Conservation (phyloP, 225 moss, liverwort and hornwort species). For the Neckera pumila region DNA sequence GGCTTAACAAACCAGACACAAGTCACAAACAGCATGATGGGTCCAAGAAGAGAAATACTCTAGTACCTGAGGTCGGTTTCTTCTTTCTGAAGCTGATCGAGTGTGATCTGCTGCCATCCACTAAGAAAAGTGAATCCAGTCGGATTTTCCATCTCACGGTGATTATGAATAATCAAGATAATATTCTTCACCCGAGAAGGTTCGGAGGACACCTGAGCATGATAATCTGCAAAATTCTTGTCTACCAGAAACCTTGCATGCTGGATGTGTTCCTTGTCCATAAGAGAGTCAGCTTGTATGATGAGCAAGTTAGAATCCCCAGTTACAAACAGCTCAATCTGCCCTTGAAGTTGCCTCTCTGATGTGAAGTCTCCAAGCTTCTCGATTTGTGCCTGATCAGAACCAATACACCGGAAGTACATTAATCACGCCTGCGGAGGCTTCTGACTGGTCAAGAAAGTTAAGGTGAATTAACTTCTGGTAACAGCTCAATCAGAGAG, state of each 20-base stretch:
- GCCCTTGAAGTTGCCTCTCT: constrained; percentile 34
- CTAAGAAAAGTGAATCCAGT: constrained; percentile 43
- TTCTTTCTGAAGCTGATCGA: constrained; percentile 46
- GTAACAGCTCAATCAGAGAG: neutral
- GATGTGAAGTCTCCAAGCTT: constrained; percentile 55
- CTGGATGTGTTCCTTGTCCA: constrained; percentile 42
- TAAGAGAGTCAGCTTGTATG: constrained; percentile 43
- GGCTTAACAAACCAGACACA: neutral
- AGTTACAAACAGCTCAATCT: constrained; percentile 22
- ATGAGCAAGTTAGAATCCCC: constrained; percentile 23
- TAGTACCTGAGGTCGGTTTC: constrained; percentile 35
- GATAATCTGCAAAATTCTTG: constrained; percentile 19
- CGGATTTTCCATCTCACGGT: constrained; percentile 22
- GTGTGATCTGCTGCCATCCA: constrained; percentile 46
- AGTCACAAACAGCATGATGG: neutral
- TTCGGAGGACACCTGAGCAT: constrained; percentile 6
- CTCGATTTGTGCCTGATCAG: constrained; percentile 35
- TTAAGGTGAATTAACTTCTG: neutral
- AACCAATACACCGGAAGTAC: neutral
- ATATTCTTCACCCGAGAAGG: constrained; percentile 14
- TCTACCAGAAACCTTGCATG: constrained; percentile 42
- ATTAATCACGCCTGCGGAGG: neutral
- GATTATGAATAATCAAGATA: constrained; percentile 38
- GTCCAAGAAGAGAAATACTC: neutral
- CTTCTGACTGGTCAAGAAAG: neutral